Percentiles rank a stretch among this genome's conserved stretches.
Evolutionary conservation across 345 rosid genomes (phyloP).

Genomic region (Barbarea vulgaris): DNA sequence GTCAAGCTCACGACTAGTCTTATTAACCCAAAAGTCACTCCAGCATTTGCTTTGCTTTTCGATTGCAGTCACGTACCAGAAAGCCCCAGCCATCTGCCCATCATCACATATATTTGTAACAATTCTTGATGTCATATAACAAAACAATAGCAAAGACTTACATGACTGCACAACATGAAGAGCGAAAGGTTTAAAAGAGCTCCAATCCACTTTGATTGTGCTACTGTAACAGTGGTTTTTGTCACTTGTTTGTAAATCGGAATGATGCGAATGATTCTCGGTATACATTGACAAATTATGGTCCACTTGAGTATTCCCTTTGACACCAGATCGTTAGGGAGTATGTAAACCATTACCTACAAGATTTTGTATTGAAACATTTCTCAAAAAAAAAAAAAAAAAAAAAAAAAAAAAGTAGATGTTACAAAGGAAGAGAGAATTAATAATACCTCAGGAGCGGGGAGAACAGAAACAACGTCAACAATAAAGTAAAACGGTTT

Average conservation of each 20-base stretch:
- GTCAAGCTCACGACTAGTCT: too few species aligned
- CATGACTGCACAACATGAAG: constrained; percentile 24
- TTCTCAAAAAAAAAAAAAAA: too few species aligned
- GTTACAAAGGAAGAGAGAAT: not conserved
- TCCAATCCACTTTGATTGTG: constrained; percentile 29
- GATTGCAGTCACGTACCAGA: constrained; percentile 34
- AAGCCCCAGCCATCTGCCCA: constrained; percentile 36
- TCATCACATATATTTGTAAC: not conserved
- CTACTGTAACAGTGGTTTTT: constrained; percentile 13
- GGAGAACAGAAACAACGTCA: constrained; percentile 30
- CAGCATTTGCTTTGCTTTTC: constrained; percentile 29
- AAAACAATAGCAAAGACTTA: constrained; percentile 5
- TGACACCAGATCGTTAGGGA: not conserved
- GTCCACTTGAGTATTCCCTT: constrained; percentile 24
- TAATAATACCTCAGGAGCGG: constrained; percentile 32
- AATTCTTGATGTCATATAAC: too few species aligned
- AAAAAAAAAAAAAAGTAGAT: not conserved
- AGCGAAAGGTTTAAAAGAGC: constrained; percentile 33
- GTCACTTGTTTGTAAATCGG: constrained; percentile 29
- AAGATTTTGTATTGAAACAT: constrained; percentile 24
- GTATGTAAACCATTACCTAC: constrained; percentile 13
- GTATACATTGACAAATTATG: constrained; percentile 22
- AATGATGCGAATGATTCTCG: constrained; percentile 30
- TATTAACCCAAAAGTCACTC: constrained; percentile 18
- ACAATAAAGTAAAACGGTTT: not conserved